Percentiles rank a stretch among this genome's conserved stretches.
Conservation (phyloP, 176 grass and related monocot genomes). For the Aegilops sharonensis region DNA sequence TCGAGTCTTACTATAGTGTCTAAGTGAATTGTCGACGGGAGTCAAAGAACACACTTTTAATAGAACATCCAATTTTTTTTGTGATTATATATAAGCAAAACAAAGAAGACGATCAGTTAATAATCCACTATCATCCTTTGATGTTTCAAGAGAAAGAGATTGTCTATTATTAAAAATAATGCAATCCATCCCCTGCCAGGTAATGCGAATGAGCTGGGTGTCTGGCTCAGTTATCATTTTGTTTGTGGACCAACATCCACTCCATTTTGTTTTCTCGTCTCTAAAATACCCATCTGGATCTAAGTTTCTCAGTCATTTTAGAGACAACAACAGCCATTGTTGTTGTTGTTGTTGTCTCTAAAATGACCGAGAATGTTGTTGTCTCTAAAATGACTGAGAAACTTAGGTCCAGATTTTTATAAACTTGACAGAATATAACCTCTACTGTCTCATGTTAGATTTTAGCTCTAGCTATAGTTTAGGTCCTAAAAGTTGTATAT, state of each 20-base stretch:
- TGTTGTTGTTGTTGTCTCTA: background rate
- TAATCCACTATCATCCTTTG: background rate
- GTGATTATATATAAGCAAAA: background rate
- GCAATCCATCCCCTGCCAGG: background rate
- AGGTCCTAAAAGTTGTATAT: background rate
- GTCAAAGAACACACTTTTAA: background rate
- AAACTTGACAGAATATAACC: background rate
- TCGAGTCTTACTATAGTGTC: background rate
- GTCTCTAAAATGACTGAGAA: background rate
- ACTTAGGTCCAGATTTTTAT: background rate
- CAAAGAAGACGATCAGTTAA: background rate
- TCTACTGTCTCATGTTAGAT: background rate
- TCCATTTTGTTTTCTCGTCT: background rate
- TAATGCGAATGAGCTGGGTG: background rate
- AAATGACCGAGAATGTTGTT: background rate
- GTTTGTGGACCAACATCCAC: background rate
- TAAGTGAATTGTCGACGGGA: background rate
- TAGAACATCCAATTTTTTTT: background rate
- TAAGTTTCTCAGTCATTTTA: background rate
- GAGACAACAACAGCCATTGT: too few species aligned
- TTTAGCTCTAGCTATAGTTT: background rate
- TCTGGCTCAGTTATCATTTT: background rate
- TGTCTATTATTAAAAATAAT: background rate
- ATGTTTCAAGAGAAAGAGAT: background rate
- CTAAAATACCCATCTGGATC: background rate